Conservation (phyloP, 2,329 filamentous ascomycete genomes). For the Colletotrichum noveboracense region DNA sequence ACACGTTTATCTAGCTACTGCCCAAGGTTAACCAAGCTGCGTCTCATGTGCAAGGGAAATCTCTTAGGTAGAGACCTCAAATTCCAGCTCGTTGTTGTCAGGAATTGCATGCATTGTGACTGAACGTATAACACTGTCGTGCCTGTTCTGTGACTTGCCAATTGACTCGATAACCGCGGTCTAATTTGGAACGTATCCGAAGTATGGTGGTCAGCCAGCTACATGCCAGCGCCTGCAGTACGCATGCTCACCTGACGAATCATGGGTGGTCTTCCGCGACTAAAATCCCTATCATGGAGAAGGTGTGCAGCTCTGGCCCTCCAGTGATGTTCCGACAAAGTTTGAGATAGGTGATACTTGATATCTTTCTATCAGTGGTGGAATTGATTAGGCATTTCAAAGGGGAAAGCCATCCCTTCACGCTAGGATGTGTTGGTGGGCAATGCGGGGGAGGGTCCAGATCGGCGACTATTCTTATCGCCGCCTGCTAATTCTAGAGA, state of each 20-base stretch:
- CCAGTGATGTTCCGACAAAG: background rate
- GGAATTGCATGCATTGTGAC: background rate
- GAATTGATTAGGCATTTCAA: background rate
- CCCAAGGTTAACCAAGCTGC: background rate
- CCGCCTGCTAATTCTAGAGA: background rate
- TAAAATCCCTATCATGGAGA: background rate
- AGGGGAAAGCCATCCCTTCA: background rate
- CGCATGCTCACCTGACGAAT: background rate
- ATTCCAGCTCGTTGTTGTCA: background rate
- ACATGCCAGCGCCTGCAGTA: background rate
- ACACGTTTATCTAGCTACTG: background rate
- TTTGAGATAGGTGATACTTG: background rate
- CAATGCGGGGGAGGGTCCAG: conserved; percentile 1
- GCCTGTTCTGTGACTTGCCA: background rate
- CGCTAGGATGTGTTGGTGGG: background rate
- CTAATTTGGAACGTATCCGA: background rate
- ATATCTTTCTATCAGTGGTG: background rate
- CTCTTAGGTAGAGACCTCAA: background rate
- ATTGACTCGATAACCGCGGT: background rate
- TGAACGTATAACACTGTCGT: background rate
- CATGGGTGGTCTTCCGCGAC: background rate
- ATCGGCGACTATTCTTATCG: background rate
- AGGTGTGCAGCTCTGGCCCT: background rate
- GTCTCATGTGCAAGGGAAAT: background rate
- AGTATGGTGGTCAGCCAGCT: background rate